These are phyloP conservation scores for Manihot esculenta DNA, from an alignment of 441 rosid species.

Conservation along the genomic window DNA sequence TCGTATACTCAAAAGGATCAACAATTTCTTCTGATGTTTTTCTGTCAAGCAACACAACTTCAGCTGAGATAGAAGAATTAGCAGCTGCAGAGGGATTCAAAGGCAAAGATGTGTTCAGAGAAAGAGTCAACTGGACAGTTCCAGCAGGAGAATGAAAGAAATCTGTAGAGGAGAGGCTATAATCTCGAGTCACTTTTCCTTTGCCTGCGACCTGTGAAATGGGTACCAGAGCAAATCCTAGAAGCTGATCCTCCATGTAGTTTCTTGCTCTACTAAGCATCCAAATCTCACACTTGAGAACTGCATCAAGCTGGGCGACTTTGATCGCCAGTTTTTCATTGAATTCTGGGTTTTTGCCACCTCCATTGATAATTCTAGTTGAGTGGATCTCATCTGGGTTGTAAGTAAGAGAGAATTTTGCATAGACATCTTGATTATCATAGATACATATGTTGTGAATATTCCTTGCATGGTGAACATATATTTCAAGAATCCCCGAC, in stretches of 20 bases:
- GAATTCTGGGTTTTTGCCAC: constrained; percentile 89
- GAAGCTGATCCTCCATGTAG: constrained; percentile 90
- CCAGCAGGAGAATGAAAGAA: constrained; percentile 95
- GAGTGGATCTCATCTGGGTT: constrained; percentile 80
- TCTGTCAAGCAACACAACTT: constrained; percentile 64
- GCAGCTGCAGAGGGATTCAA: constrained; percentile 27
- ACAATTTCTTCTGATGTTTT: constrained; percentile 42
- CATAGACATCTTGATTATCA: constrained; percentile 89
- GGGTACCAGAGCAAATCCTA: constrained; percentile 80
- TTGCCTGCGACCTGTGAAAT: constrained; percentile 61
- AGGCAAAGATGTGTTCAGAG: constrained; percentile 34
- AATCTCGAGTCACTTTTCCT: constrained; percentile 65
- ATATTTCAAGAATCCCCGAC: constrained; percentile 67
- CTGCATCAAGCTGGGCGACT: constrained; percentile 58
- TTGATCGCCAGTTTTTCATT: constrained; percentile 55
- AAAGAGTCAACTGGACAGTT: constrained; percentile 65
- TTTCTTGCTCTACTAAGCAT: constrained; percentile 86
- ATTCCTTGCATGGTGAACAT: constrained; percentile 85
- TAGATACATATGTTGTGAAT: constrained; percentile 96
- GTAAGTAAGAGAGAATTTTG: constrained; percentile 85
- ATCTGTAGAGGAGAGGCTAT: constrained; percentile 85
- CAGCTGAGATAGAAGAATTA: constrained; percentile 67
- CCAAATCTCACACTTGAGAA: constrained; percentile 94
- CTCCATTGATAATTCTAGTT: constrained; percentile 68
- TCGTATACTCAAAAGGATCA: constrained; percentile 63